These are phyloP conservation scores for Pleodorina starrii DNA, from an alignment of 139 green algal genomes.

Conservation along the genomic window DNA sequence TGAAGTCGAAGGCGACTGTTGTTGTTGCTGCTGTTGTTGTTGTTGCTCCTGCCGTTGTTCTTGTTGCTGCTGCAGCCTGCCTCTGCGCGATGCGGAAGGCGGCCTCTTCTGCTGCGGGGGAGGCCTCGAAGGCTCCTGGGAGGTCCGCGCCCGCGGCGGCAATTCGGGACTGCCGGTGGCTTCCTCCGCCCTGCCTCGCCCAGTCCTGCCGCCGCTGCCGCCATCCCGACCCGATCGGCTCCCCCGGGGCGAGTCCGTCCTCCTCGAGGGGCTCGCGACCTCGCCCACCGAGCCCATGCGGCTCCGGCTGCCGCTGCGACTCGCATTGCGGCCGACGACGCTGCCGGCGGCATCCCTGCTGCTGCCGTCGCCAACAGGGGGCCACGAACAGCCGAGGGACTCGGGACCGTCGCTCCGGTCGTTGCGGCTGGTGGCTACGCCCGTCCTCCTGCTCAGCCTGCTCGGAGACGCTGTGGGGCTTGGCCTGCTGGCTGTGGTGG, in stretches of 20 bases:
- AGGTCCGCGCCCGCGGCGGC: too few relatives aligned
- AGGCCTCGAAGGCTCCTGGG: too few relatives aligned
- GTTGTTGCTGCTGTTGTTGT: not conserved
- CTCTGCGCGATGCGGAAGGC: not conserved
- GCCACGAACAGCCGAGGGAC: too few relatives aligned
- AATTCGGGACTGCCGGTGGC: too few relatives aligned
- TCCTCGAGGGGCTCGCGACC: not conserved
- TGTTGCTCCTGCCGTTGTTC: too few relatives aligned
- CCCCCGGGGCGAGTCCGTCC: not conserved
- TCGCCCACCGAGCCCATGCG: not conserved
- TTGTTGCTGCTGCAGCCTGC: too few relatives aligned
- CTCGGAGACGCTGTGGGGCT: not conserved
- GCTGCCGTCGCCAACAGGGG: not conserved
- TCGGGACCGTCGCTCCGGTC: too few relatives aligned
- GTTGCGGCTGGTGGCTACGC: too few relatives aligned
- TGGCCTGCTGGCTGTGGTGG: not conserved
- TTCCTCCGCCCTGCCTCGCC: too few relatives aligned
- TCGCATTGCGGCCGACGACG: not conserved
- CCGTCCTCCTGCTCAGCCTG: not conserved
- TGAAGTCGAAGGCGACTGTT: too few relatives aligned
- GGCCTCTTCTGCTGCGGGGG: not conserved
- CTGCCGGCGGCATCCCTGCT: not conserved
- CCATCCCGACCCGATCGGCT: not conserved
- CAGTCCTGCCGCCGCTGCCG: too few relatives aligned
- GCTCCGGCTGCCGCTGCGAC: slow-evolving; percentile 5